Evolutionary conservation across 2,329 filamentous ascomycete genomes (phyloP).

Genomic region (Zymoseptoria ardabiliae): DNA sequence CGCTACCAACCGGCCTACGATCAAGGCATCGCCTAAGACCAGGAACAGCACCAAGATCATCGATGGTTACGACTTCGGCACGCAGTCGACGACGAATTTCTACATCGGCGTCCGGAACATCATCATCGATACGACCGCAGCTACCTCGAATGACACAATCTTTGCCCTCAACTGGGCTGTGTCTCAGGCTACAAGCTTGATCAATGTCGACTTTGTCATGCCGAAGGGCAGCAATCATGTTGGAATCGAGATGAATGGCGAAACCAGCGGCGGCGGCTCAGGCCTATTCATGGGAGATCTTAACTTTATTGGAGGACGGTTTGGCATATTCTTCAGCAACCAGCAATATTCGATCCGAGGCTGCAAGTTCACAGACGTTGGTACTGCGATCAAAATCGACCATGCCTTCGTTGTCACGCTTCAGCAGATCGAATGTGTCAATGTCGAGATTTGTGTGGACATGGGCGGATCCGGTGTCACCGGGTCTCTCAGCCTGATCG

Average conservation of each 20-base stretch:
- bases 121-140: conserved; percentile 22
- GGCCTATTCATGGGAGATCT: conserved; percentile 40
- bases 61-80: conserved; percentile 19
- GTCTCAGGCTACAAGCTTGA: conserved; percentile 23
- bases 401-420: conserved; percentile 19
- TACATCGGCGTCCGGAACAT: conserved; percentile 25
- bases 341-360: conserved; percentile 48
- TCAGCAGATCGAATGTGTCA: conserved; percentile 20
- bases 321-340: conserved; percentile 48
- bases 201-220: conserved; percentile 31
- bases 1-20: conserved; percentile 58
- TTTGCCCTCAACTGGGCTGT: conserved; percentile 25
- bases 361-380: conserved; percentile 22
- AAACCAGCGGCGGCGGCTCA: conserved; percentile 12
- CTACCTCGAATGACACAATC: conserved; percentile 10
- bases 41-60: conserved; percentile 16
- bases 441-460: conserved; percentile 23
- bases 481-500: conserved; percentile 23
- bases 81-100: conserved; percentile 23
- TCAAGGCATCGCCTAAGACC: conserved; percentile 44
- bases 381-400: conserved; percentile 16
- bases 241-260: conserved; percentile 31
- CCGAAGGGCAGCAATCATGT: conserved; percentile 29
- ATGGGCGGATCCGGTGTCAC: conserved; percentile 14
- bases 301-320: conserved; percentile 52